These are phyloP conservation scores for Aethionema arabicum DNA, from an alignment of 345 rosid genomes.

Conservation along the genomic window DNA sequence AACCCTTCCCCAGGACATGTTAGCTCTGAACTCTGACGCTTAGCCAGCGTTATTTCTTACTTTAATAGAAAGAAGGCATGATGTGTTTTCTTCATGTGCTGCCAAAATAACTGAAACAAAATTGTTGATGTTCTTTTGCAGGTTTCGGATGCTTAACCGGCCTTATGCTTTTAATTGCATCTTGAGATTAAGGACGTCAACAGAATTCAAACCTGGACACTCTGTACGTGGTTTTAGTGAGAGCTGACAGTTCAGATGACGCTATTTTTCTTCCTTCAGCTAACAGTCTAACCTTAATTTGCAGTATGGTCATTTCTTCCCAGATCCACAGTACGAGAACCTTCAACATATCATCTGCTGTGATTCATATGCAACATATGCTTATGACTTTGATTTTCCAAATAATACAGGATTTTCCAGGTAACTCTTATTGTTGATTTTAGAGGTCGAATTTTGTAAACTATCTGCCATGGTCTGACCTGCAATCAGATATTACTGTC, in stretches of 20 bases:
- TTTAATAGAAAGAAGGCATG: background rate
- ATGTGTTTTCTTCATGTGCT: constrained; percentile 11
- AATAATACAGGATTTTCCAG: constrained; percentile 82
- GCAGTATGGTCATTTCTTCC: constrained; percentile 99
- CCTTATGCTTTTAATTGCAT: constrained; percentile 95
- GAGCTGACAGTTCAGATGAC: background rate
- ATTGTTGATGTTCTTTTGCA: constrained; percentile 36
- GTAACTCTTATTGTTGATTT: constrained; percentile 31
- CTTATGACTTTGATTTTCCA: constrained; percentile 90
- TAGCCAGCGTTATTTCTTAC: background rate
- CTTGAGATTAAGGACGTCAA: constrained; percentile 86
- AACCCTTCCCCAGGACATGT: constrained; percentile 99
- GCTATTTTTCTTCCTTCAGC: constrained; percentile 2
- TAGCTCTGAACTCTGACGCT: constrained; percentile 43
- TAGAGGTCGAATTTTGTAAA: too few relatives aligned
- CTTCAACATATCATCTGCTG: constrained; percentile 97
- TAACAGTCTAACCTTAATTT: constrained; percentile 32
- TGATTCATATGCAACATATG: constrained; percentile 93
- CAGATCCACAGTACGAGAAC: constrained; percentile 96
- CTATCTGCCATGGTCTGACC: constrained; percentile 1
- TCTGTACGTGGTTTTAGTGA: constrained; percentile 56
- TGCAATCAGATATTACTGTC: background rate
- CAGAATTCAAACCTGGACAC: constrained; percentile 86
- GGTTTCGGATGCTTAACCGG: constrained; percentile 91
- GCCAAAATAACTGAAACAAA: constrained; percentile 14